Base-by-base conservation (phyloP, 768 basidiomycete species). In the Mycena haematopus region DNA sequence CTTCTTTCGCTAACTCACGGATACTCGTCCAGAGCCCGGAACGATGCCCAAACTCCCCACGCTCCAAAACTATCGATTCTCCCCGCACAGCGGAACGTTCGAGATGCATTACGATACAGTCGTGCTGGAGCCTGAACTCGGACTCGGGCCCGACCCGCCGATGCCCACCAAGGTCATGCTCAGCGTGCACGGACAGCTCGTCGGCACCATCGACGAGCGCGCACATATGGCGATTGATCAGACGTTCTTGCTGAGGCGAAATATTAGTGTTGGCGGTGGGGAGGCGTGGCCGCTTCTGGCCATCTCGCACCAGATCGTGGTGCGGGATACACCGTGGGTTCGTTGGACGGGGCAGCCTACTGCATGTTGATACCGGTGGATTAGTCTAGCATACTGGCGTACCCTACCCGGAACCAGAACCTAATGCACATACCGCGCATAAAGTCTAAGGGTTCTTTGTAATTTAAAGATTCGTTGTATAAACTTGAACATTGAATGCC, bases 311-410 rank as follows among this genome's bases (percentile, higher is more conserved):
- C 46, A 46, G 35, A 64, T 67, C 45, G 56, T 64, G 1, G 62
- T 67, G 19, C 47, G 66, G 5, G 66, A 67, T 35, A 58, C 55
- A 27, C 66, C 62, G 19, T 64, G 66, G 62, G 46, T 67, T 21
- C 62, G 21, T 2, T 63, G 62, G 62, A 52, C 50, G 3, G 62
- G 62, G 21, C 19, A 9, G 42, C 19, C n/a, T 8, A 42, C n/a
- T n/a, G n/a, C n/a, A n/a, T n/a, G n/a, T n/a, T n/a, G n/a, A n/a
- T n/a, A n/a, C n/a, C n/a, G n/a, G n/a, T n/a, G n/a, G n/a, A n/a
- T n/a, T n/a, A n/a, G n/a, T n/a, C n/a, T n/a, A n/a, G n/a, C n/a
- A n/a, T n/a, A n/a, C n/a, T n/a, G n/a, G n/a, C n/a, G n/a, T n/a
- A n/a, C n/a, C n/a, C n/a, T n/a, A n/a, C n/a, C n/a, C n/a, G n/a